A percentile compares a stretch with the other conserved stretches of the same genome.
Evolutionary conservation across 2,329 filamentous ascomycete genomes (phyloP).

Genomic region (Fusarium sp.): DNA sequence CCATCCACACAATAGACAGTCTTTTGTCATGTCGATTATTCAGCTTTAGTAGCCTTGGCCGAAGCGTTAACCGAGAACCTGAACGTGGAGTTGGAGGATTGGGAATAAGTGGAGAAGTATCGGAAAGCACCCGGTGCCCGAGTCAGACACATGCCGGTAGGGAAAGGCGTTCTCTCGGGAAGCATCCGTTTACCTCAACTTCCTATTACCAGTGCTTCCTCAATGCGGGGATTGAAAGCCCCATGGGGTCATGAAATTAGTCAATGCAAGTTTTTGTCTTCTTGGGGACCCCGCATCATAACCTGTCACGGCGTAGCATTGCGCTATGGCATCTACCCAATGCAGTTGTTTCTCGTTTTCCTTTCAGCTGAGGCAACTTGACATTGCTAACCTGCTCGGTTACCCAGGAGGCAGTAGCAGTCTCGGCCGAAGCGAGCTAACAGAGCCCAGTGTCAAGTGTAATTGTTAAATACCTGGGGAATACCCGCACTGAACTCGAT

Average conservation of each 20-base stretch:
- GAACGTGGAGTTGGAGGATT: background rate
- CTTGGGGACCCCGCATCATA: background rate
- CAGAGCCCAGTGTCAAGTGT: background rate
- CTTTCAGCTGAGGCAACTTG: background rate
- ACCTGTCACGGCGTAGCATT: background rate
- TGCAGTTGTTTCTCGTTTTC: background rate
- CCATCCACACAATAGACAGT: rapidly evolving
- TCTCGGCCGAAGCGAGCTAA: background rate
- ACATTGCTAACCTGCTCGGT: background rate
- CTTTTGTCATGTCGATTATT: background rate
- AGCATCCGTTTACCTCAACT: background rate
- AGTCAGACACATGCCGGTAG: background rate
- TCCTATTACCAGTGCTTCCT: too few species aligned
- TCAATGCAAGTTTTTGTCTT: background rate
- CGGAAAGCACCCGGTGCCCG: background rate
- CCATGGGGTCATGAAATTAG: background rate
- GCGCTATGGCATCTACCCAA: background rate
- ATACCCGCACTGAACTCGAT: background rate
- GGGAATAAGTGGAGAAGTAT: background rate
- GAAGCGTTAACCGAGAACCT: background rate
- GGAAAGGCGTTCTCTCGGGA: background rate
- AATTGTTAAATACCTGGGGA: background rate
- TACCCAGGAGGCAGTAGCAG: background rate
- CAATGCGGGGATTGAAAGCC: background rate
- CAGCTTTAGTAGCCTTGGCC: background rate